Conservation (phyloP, 192 early-diverging fungal genomes). For the Mortierella antarctica region DNA sequence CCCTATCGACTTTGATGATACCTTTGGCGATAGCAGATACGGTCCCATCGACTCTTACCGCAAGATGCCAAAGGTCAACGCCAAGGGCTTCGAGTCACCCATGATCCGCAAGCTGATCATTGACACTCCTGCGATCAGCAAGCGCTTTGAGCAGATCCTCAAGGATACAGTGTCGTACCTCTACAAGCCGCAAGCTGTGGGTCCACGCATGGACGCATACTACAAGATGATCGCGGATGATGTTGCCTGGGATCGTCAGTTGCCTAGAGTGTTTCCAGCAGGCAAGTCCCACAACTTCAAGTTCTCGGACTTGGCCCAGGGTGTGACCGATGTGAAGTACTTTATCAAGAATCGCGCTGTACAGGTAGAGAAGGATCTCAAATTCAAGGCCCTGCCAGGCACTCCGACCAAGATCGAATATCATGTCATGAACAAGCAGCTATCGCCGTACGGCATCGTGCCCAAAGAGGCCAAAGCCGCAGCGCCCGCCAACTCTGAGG, state of each 20-base stretch:
- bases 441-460: slow-evolving; percentile 8
- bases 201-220: slow-evolving; percentile 48
- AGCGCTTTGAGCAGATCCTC: slow-evolving; percentile 51
- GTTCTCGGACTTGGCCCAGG: slow-evolving; percentile 17
- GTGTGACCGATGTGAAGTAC: slow-evolving; percentile 2
- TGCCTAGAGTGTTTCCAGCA: slow-evolving; percentile 12
- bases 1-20: slow-evolving; percentile 58
- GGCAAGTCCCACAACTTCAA: slow-evolving; percentile 34
- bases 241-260: slow-evolving; percentile 53
- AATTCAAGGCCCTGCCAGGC: slow-evolving; percentile 18
- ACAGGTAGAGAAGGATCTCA: slow-evolving; percentile 12
- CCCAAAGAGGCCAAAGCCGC: not conserved
- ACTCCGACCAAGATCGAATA: slow-evolving; percentile 9
- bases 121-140: slow-evolving; percentile 46
- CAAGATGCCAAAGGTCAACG: slow-evolving; percentile 37
- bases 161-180: slow-evolving; percentile 53
- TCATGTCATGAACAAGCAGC: slow-evolving; percentile 18
- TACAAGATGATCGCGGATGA: slow-evolving; percentile 54
- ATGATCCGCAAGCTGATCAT: slow-evolving; percentile 46
- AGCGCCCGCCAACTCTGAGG: not conserved
- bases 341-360: slow-evolving; percentile 21
- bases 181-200: slow-evolving; percentile 55
- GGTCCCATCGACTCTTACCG: slow-evolving; percentile 31
- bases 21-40: slow-evolving; percentile 33
- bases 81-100: slow-evolving; percentile 23